These are phyloP conservation scores for Penicillium mononematosum DNA, from an alignment of 495 filamentous ascomycete species.

Conservation along the genomic window DNA sequence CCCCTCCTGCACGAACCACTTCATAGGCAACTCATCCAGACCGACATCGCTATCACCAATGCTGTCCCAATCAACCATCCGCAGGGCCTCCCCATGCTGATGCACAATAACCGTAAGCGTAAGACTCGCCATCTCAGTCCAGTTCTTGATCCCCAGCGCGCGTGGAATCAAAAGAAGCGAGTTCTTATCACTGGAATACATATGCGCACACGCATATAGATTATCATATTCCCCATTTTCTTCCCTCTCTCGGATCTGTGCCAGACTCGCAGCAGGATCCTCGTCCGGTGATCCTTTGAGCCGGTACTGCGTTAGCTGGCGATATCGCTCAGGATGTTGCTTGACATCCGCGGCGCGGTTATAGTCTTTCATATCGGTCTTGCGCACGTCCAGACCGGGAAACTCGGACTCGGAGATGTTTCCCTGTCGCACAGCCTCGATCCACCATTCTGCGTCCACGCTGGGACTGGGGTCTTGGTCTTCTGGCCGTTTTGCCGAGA, in stretches of 20 bases:
- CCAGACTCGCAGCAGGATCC: constrained; percentile 14
- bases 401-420: constrained; percentile 45
- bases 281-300: constrained; percentile 43
- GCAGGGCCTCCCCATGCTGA: constrained; percentile 36
- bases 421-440: constrained; percentile 24
- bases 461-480: constrained; percentile 40
- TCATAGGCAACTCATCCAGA: constrained; percentile 34
- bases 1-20: constrained; percentile 70
- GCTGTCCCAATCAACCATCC: constrained; percentile 39
- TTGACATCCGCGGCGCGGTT: constrained; percentile 46
- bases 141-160: constrained; percentile 54
- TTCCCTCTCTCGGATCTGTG: constrained; percentile 25
- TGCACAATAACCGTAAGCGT: constrained; percentile 64
- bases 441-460: constrained; percentile 51
- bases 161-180: constrained; percentile 63
- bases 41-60: neutral
- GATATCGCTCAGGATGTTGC: constrained; percentile 49
- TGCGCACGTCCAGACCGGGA: constrained; percentile 59
- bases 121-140: constrained; percentile 58
- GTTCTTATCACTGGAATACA: constrained; percentile 68
- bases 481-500: constrained; percentile 40
- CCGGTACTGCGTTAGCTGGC: constrained; percentile 60
- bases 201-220: constrained; percentile 62
- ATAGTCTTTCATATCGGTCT: constrained; percentile 59
- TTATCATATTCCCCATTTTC: constrained; percentile 46